Conservation (phyloP, 2,329 filamentous ascomycete genomes). For the Colletotrichum acutatum region DNA sequence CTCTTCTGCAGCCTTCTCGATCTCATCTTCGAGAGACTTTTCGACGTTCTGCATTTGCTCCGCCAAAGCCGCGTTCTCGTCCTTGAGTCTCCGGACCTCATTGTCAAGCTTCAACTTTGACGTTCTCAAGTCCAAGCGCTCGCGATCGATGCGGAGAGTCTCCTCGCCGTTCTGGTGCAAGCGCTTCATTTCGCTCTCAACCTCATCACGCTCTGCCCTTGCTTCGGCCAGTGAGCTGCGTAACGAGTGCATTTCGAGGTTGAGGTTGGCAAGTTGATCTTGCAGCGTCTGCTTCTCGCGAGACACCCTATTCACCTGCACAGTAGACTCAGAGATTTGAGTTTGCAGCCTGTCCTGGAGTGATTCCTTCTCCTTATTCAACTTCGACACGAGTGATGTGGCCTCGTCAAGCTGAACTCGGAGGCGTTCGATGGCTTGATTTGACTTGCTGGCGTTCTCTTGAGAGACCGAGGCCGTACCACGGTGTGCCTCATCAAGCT, state of each 20-base stretch:
- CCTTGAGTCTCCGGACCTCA: conserved; percentile 72
- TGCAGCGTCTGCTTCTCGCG: conserved; percentile 73
- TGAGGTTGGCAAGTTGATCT: conserved; percentile 69
- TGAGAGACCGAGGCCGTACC: conserved; percentile 29
- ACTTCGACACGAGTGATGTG: conserved; percentile 30
- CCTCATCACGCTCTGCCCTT: conserved; percentile 74
- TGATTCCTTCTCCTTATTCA: conserved; percentile 46
- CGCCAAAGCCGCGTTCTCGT: conserved; percentile 69
- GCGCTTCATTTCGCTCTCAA: conserved; percentile 69
- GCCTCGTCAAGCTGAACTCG: conserved; percentile 31
- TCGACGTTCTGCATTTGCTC: conserved; percentile 70
- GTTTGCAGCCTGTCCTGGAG: conserved; percentile 62
- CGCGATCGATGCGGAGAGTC: conserved; percentile 72
- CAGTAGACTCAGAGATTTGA: conserved; percentile 68
- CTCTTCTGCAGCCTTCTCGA: conserved; percentile 73
- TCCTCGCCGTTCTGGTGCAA: conserved; percentile 67
- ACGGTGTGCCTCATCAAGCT: conserved; percentile 50
- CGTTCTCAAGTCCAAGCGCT: conserved; percentile 75
- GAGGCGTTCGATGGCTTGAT: conserved; percentile 50
- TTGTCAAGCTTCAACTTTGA: conserved; percentile 75
- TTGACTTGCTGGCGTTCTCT: conserved; percentile 29
- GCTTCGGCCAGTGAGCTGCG: conserved; percentile 66
- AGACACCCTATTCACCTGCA: conserved; percentile 65
- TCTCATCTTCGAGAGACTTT: conserved; percentile 72
- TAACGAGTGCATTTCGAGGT: conserved; percentile 69